phyloP scores from a whole-genome alignment of 257 asterid species.

The Fraxinus cuspidata region DNA sequence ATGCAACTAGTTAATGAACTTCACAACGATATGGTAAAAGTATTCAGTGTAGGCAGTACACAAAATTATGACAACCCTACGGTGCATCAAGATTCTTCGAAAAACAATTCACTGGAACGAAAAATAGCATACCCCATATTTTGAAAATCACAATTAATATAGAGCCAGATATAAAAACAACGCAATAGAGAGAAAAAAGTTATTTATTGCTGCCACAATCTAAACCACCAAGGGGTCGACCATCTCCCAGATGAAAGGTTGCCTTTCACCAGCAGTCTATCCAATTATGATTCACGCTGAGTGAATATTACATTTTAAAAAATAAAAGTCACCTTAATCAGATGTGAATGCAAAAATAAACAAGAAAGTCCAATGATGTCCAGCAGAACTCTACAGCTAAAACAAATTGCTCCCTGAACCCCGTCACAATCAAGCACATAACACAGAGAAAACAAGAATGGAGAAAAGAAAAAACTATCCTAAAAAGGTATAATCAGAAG shows the following conservation, averaged over 20 bases:
- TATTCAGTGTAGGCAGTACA: no score
- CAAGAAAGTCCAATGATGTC: neutral
- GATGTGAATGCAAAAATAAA: neutral
- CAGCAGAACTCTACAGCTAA: neutral
- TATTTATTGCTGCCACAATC: neutral
- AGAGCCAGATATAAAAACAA: neutral
- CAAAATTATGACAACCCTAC: no score
- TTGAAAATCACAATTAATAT: neutral
- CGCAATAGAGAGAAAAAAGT: neutral
- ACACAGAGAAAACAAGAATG: neutral
- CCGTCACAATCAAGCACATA: neutral
- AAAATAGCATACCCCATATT: neutral
- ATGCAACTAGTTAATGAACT: neutral
- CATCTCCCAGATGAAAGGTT: neutral
- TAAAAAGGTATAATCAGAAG: neutral
- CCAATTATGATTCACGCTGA: neutral
- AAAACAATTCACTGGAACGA: neutral
- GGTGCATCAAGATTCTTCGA: neutral
- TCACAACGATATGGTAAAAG: neutral
- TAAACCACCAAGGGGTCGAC: neutral
- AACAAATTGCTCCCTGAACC: no score
- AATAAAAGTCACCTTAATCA: neutral
- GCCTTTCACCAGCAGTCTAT: neutral
- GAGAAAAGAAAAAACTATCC: neutral
- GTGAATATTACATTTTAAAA: neutral